Evolutionary conservation across 164 flowering plant genomes (phyloP), one percentile per base, ranked within the genome.

Genomic region (Echeveria elegans): DNA sequence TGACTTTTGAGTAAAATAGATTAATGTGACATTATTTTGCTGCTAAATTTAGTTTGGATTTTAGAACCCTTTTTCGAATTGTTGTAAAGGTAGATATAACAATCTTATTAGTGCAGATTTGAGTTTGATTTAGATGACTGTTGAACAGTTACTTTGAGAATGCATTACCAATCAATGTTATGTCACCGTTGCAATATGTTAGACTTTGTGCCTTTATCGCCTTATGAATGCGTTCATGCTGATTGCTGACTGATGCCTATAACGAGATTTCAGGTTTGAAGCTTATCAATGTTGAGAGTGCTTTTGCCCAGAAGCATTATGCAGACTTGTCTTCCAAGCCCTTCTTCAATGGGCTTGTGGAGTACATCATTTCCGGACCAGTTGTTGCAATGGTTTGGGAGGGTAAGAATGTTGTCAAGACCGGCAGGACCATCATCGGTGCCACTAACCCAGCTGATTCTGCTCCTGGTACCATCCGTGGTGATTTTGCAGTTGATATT

Each of bases 321-420:
- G 61, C 61, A 12, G 61, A 56, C 61, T 56, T 56, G 31, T 56
- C 61, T 10, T 31, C 61, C 32, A 56, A 56, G 32, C 61, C 34
- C 32, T 56, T 56, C 9, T 56, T 56, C 61, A 56, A 56, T 18
- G 61, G 61, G 16, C 61, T 56, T 26, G 61, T 56, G 16, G 61
- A 56, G 61, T 56, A 56, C 32, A 56, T 56, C 61, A 28, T 56
- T 3, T 56, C 61, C 15, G 61, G 32, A 56, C 61, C 61, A 0
- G 61, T 56, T 56, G 61, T 56, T 26, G 61, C 61, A 1, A 56
- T 56, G 61, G 61, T 56, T 56, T 56, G 61, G 61, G 61, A 56
- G 61, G 61, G 61, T 56, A 56, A 56, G 32, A 28, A 28, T 28
- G 61, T 56, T 14, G 61, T 56, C 32, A 56, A 56, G 61, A 56